Percentiles rank a stretch among this genome's conserved stretches.
phyloP scores from a whole-genome alignment of 805 yeast species.

The Starmerella floricola region DNA sequence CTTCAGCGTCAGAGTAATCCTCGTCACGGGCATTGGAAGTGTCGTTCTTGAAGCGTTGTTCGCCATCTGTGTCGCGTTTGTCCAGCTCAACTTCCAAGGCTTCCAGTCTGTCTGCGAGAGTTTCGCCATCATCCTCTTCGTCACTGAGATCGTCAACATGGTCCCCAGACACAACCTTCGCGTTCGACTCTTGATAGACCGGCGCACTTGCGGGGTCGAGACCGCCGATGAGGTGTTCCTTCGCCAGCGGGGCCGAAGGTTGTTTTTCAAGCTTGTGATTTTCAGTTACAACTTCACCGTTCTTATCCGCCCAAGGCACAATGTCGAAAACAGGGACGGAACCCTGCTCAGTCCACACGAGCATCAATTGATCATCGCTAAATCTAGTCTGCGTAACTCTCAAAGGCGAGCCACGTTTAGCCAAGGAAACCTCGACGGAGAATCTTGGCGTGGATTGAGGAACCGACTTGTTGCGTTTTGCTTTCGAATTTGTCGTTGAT shows the following conservation, averaged over 20 bases:
- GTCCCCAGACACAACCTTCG: conserved; percentile 29
- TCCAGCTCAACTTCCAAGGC: conserved; percentile 26
- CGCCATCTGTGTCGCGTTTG: conserved; percentile 7
- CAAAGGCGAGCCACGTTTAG: conserved; percentile 6
- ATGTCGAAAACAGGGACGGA: conserved; percentile 27
- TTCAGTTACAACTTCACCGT: conserved; percentile 23
- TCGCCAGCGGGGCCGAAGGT: conserved; percentile 21
- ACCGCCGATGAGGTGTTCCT: conserved; percentile 22
- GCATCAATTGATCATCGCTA: conserved; percentile 13
- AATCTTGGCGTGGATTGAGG: conserved; percentile 10
- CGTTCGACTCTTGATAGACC: conserved; percentile 28
- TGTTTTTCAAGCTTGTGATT: conserved; percentile 10
- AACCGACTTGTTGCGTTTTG: conserved; percentile 8
- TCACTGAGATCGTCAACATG: conserved; percentile 28
- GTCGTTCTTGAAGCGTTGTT: no score
- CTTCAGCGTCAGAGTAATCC: conserved; percentile 9
- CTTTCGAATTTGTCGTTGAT: conserved; percentile 6
- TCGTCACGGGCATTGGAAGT: conserved; percentile 15
- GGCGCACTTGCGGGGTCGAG: conserved; percentile 37
- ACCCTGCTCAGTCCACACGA: conserved; percentile 29
- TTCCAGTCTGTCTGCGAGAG: conserved; percentile 34
- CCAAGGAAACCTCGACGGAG: conserved; percentile 9
- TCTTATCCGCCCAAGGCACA: conserved; percentile 24
- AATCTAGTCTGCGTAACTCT: conserved; percentile 12
- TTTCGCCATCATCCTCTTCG: conserved; percentile 23